Evolutionary conservation across 345 rosid species (phyloP).

Genomic region (Lepidium sativum): DNA sequence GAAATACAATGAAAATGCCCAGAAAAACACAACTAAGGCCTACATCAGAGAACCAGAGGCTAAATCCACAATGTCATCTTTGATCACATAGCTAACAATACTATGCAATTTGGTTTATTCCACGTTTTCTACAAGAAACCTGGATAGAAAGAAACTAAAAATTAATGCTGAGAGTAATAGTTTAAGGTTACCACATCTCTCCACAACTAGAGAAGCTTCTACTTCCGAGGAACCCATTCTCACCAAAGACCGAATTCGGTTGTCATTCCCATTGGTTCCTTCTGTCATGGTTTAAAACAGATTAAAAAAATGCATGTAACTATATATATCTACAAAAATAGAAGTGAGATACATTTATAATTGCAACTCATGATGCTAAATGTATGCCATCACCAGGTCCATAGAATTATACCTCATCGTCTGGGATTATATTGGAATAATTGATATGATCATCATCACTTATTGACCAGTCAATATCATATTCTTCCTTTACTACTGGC

Average conservation of each 20-base stretch:
- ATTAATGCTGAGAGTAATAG: neutral
- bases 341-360: neutral
- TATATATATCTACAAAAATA: neutral
- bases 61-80: too few relatives aligned
- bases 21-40: too few relatives aligned
- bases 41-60: too few relatives aligned
- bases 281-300: slow-evolving; percentile 34
- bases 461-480: too few relatives aligned
- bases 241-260: slow-evolving; percentile 30
- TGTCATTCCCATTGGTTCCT: slow-evolving; percentile 24
- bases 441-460: slow-evolving; percentile 47
- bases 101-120: neutral
- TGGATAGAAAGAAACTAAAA: neutral
- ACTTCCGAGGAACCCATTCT: slow-evolving; percentile 60
- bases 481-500: slow-evolving; percentile 30
- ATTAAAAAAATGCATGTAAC: neutral
- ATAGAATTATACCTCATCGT: slow-evolving; percentile 47
- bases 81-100: too few relatives aligned
- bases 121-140: neutral
- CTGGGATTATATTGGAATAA: slow-evolving; percentile 42
- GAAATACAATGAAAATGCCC: too few relatives aligned
- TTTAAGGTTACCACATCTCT: slow-evolving; percentile 68
- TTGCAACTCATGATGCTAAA: neutral
- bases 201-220: slow-evolving; percentile 64
- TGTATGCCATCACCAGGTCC: neutral